A percentile compares a stretch with the other conserved stretches of the same genome.
phyloP scores from a whole-genome alignment of 495 filamentous ascomycete species.

The Platismatia glauca region DNA sequence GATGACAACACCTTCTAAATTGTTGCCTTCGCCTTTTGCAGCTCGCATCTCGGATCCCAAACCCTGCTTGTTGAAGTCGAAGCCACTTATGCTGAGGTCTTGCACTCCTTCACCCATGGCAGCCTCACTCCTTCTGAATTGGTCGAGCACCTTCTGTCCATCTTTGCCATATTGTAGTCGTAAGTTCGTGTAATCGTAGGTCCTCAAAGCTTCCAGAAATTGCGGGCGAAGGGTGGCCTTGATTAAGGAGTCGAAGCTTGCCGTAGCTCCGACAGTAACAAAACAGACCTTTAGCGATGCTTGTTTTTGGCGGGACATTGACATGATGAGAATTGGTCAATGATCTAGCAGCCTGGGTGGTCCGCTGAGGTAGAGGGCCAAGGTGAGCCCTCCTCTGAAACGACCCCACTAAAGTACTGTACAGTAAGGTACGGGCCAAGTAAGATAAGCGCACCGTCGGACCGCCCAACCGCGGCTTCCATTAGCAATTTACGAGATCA shows the following conservation, averaged over 20 bases:
- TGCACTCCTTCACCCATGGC: conserved; percentile 22
- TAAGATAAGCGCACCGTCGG: too few species aligned
- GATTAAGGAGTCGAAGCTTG: conserved; percentile 65
- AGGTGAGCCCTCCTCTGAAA: too few species aligned
- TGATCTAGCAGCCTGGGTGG: not conserved
- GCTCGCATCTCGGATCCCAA: conserved; percentile 48
- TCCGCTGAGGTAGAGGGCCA: not conserved
- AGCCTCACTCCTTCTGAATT: conserved; percentile 24
- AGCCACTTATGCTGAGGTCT: conserved; percentile 47
- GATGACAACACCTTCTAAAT: conserved; percentile 58
- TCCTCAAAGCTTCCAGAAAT: conserved; percentile 51
- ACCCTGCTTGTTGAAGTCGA: conserved; percentile 55
- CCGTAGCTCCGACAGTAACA: conserved; percentile 87
- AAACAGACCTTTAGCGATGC: conserved; percentile 48
- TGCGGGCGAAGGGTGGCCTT: conserved; percentile 48
- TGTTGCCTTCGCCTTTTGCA: conserved; percentile 30
- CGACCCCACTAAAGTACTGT: too few species aligned
- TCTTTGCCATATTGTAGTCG: conserved; percentile 69
- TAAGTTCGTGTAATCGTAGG: conserved; percentile 53
- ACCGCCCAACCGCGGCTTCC: too few species aligned
- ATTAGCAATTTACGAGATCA: too few species aligned
- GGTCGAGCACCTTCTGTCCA: conserved; percentile 38
- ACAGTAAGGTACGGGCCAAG: too few species aligned
- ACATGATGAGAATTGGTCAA: not conserved
- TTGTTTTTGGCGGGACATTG: not conserved